Evolutionary conservation across 2,329 filamentous ascomycete species (phyloP).

Genomic region (Aspergillus tanneri): DNA sequence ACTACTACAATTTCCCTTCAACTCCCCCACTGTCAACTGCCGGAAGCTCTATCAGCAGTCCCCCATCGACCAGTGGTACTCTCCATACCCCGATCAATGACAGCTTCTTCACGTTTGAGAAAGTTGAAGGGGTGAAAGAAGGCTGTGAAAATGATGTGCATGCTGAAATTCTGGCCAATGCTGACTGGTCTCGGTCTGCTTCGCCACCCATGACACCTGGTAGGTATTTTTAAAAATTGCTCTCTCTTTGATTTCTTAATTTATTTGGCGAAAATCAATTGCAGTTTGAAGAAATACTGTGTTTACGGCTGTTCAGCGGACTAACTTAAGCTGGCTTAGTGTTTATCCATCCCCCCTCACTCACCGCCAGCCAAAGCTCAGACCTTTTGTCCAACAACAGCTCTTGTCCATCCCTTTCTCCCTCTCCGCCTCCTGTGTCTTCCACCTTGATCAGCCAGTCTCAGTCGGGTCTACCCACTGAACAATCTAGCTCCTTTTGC

Average conservation of each 20-base stretch:
- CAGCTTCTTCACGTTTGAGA: constrained; percentile 71
- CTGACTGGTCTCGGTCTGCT: constrained; percentile 73
- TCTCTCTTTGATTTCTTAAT: too few relatives aligned
- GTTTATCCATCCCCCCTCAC: constrained; percentile 66
- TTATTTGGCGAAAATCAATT: too few relatives aligned
- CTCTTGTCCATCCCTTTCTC: constrained; percentile 79
- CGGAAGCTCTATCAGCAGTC: constrained; percentile 82
- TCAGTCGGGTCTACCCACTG: constrained; percentile 63
- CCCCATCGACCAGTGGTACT: constrained; percentile 70
- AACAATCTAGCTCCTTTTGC: constrained; percentile 74
- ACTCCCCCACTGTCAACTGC: constrained; percentile 85
- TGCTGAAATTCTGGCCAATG: constrained; percentile 68
- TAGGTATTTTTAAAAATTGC: too few relatives aligned
- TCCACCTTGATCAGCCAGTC: constrained; percentile 72
- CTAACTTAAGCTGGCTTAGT: constrained; percentile 46
- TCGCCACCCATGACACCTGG: constrained; percentile 89
- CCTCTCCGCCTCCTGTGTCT: constrained; percentile 78
- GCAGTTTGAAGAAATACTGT: too few relatives aligned
- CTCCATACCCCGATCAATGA: constrained; percentile 81
- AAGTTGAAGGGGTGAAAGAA: constrained; percentile 67
- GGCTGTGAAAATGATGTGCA: constrained; percentile 68
- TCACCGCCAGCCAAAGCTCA: constrained; percentile 60
- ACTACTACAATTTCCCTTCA: constrained; percentile 71
- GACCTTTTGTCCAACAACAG: constrained; percentile 69
- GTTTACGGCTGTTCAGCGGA: too few relatives aligned